A percentile compares a stretch with the other conserved stretches of the same genome.
Conservation (phyloP, 2,329 filamentous ascomycete genomes). For the Chaetomiaceae sp. region DNA sequence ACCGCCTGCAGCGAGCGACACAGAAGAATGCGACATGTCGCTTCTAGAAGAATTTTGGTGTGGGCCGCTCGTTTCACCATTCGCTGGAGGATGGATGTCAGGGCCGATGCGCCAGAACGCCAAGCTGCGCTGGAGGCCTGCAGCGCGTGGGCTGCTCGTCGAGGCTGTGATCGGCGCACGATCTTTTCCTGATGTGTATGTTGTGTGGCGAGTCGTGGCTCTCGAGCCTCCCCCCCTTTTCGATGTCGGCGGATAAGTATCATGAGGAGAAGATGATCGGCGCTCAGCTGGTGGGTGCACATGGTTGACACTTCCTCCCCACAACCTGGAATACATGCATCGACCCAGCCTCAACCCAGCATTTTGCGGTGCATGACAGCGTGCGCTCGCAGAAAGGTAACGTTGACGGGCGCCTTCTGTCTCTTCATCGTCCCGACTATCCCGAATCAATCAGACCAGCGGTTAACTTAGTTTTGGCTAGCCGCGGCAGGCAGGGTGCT, state of each 20-base stretch:
- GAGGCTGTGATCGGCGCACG: slow-evolving; percentile 13
- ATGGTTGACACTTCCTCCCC: too few relatives aligned
- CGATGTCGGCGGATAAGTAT: background rate
- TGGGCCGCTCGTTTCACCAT: background rate
- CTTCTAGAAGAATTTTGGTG: slow-evolving; percentile 6
- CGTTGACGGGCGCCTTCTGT: too few relatives aligned
- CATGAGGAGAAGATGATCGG: slow-evolving; percentile 8
- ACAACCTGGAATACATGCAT: too few relatives aligned
- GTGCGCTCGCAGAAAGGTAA: too few relatives aligned
- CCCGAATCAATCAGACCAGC: too few relatives aligned
- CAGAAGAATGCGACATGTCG: slow-evolving; percentile 11
- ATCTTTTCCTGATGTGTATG: background rate
- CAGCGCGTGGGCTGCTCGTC: background rate
- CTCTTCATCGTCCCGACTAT: too few relatives aligned
- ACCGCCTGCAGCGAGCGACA: background rate
- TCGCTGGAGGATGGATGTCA: slow-evolving; percentile 17
- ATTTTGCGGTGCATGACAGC: too few relatives aligned
- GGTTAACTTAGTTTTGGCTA: too few relatives aligned
- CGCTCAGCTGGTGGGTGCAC: slow-evolving; percentile 2
- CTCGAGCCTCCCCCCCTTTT: background rate
- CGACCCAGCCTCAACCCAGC: too few relatives aligned
- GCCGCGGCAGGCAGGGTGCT: too few relatives aligned
- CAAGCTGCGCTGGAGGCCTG: slow-evolving; percentile 14
- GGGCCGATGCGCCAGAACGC: slow-evolving; percentile 22
- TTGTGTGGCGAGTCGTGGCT: background rate